Percentiles rank a stretch among this genome's conserved stretches.
Conservation (phyloP, 441 rosid genomes). For the Pelargonium myrrhifolium region DNA sequence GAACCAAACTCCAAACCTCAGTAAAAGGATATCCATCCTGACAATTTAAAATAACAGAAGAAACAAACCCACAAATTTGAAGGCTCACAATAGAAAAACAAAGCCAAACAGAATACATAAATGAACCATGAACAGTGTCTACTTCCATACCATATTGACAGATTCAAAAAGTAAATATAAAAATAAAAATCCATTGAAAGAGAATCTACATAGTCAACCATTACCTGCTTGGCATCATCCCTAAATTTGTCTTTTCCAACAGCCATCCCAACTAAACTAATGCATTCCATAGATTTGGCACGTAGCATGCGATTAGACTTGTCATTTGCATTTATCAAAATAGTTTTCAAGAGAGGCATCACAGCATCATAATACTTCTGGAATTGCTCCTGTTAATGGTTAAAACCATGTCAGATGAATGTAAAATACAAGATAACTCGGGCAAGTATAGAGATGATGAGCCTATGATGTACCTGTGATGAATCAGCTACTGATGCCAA, state of each 20-base stretch:
- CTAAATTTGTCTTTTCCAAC: constrained; percentile 45
- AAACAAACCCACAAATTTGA: too few species aligned
- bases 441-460: constrained; percentile 1
- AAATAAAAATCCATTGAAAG: neutral
- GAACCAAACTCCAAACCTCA: neutral
- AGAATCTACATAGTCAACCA: neutral
- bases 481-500: constrained; percentile 47
- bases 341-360: constrained; percentile 49
- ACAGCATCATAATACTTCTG: constrained; percentile 43
- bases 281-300: constrained; percentile 46
- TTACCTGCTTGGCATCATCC: constrained; percentile 46
- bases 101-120: neutral
- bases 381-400: constrained; percentile 36
- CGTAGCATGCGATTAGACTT: constrained; percentile 43
- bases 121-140: neutral
- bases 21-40: neutral
- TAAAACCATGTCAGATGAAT: constrained; percentile 11
- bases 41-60: too few species aligned
- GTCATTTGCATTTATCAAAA: constrained; percentile 40
- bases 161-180: neutral
- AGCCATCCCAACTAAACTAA: constrained; percentile 45
- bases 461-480: constrained; percentile 30
- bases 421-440: constrained; percentile 9
- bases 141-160: neutral
- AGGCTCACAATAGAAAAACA: neutral